These are phyloP conservation scores for Cladophialophora bantiana DNA, from an alignment of 2,329 filamentous ascomycete genomes.

Conservation along the genomic window DNA sequence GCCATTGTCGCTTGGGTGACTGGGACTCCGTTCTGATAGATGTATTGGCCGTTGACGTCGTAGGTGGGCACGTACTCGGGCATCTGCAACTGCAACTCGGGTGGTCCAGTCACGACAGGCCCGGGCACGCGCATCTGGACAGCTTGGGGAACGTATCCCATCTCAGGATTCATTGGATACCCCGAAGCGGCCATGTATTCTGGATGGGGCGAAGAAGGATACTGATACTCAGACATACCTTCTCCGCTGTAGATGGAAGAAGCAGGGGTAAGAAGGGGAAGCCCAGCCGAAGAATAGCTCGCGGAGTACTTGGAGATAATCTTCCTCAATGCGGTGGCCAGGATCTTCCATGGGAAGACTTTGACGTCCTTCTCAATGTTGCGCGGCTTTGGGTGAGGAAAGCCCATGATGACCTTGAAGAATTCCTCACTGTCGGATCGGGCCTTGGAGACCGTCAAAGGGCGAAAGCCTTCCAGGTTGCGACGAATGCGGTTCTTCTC, in stretches of 20 bases:
- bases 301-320: constrained; percentile 96
- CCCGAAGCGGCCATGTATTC: constrained; percentile 39
- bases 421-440: constrained; percentile 94
- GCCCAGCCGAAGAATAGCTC: constrained; percentile 71
- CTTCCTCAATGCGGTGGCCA: constrained; percentile 88
- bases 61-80: constrained; percentile 31
- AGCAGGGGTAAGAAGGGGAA: constrained; percentile 50
- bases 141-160: constrained; percentile 28
- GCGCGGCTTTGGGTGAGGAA: constrained; percentile 90
- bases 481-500: constrained; percentile 98
- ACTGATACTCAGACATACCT: constrained; percentile 56
- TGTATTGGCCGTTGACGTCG: constrained; percentile 33
- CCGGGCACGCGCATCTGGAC: constrained; percentile 28
- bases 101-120: constrained; percentile 31
- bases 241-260: constrained; percentile 52
- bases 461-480: constrained; percentile 93
- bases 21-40: constrained; percentile 30
- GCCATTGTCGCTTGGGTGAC: constrained; percentile 34
- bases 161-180: constrained; percentile 24
- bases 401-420: constrained; percentile 99
- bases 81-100: constrained; percentile 38
- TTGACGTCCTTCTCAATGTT: constrained; percentile 99
- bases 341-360: constrained; percentile 94
- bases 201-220: constrained; percentile 54
- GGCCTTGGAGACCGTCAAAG: constrained; percentile 89